Conservation (phyloP, 768 basidiomycete species). For the Calocybe cyanea region DNA sequence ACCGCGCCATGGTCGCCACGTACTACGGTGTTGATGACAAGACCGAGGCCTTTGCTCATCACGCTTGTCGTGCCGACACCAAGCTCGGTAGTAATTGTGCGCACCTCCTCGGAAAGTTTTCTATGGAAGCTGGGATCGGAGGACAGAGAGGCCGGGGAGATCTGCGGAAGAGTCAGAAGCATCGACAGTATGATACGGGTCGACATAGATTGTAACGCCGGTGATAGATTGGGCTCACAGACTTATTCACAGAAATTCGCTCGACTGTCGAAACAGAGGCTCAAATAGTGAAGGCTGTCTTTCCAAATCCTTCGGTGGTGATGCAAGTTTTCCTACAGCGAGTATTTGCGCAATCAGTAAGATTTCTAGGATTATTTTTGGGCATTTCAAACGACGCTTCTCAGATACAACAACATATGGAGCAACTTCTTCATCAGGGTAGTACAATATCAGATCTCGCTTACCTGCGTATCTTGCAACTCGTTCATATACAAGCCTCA, state of each 20-base stretch:
- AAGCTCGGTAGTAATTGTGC: conserved; percentile 43
- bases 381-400: background rate
- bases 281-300: conserved; percentile 97
- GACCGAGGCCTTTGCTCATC: conserved; percentile 58
- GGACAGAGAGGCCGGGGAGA: conserved; percentile 53
- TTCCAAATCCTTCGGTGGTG: conserved; percentile 92
- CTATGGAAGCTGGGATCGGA: conserved; percentile 46
- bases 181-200: conserved; percentile 56
- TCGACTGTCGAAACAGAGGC: conserved; percentile 92
- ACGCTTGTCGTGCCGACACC: conserved; percentile 51
- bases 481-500: conserved; percentile 79
- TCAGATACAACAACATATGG: conserved; percentile 96
- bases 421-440: conserved; percentile 77
- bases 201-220: conserved; percentile 54
- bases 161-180: conserved; percentile 51
- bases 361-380: conserved; percentile 18
- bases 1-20: conserved; percentile 14
- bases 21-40: conserved; percentile 36
- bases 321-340: conserved; percentile 98
- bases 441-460: conserved; percentile 79
- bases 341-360: conserved; percentile 94
- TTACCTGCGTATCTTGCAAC: conserved; percentile 85
- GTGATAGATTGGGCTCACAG: conserved; percentile 54
- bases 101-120: conserved; percentile 42
- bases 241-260: conserved; percentile 84